Conservation (phyloP, 1,284 basidiomycete species). For the Phellopilus nigrolimitatus region DNA sequence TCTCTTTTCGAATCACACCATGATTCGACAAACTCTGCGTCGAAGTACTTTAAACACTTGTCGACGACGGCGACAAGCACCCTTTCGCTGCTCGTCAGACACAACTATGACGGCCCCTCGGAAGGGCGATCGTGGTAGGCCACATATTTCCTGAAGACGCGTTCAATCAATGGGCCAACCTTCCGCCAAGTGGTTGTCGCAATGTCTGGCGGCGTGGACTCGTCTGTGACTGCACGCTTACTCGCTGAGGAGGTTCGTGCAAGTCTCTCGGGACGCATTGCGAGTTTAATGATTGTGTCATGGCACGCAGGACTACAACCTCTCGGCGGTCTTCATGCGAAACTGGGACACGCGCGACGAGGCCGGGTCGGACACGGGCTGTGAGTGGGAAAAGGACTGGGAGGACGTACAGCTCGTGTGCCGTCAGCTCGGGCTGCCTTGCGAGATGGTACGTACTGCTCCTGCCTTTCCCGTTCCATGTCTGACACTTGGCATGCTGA, state of each 20-base stretch:
- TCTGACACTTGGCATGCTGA: slow-evolving; percentile 13
- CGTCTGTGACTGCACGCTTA: slow-evolving; percentile 76
- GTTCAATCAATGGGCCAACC: not conserved
- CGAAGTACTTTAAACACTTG: too few relatives aligned
- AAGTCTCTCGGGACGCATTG: not conserved
- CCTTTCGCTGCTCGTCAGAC: too few relatives aligned
- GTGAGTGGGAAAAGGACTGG: slow-evolving; percentile 96
- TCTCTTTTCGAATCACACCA: too few relatives aligned
- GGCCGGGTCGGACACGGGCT: slow-evolving; percentile 68
- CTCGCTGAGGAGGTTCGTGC: slow-evolving; percentile 58
- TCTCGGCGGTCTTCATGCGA: slow-evolving; percentile 90
- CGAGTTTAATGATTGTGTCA: not conserved
- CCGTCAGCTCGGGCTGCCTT: slow-evolving; percentile 58
- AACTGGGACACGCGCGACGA: slow-evolving; percentile 87
- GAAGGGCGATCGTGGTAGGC: slow-evolving; percentile 51
- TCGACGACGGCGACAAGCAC: too few relatives aligned
- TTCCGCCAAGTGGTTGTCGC: slow-evolving; percentile 69
- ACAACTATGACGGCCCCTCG: not conserved
- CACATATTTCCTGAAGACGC: not conserved
- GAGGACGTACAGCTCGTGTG: slow-evolving; percentile 84
- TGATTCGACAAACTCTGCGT: too few relatives aligned
- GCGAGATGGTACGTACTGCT: slow-evolving; percentile 51
- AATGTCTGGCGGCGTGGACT: slow-evolving; percentile 97
- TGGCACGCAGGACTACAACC: slow-evolving; percentile 60
- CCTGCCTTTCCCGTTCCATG: slow-evolving; percentile 6